Evolutionary conservation across 805 yeast genomes (phyloP), one percentile per base, ranked within the genome.

Genomic region (Wickerhamomyces queroliae): DNA sequence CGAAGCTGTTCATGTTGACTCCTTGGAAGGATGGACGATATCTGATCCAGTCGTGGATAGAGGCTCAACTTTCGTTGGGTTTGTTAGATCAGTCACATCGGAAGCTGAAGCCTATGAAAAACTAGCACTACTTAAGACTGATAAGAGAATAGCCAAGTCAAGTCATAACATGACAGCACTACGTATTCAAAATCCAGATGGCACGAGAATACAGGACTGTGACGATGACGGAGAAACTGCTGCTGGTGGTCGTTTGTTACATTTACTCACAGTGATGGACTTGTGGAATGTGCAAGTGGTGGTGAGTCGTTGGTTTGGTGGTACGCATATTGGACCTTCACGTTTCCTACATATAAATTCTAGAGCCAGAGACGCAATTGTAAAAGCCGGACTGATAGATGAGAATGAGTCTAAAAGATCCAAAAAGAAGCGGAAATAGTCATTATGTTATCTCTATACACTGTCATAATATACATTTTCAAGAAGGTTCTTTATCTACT

Each of bases 181-280:
- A 83, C 66, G 98, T 46, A 82, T 93, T 3, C 69, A 69, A 40
- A 66, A 69, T 16, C 32, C 37, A 4, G 52, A 63, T 21, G 86
- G 80, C 0, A 73, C 78, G 0, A 68, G 72, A 27, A 73, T 70
- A 35, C 93, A 86, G 51, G 97, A 93, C 51, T 89, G 86, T 50
- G 97, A 93, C 55, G 98, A 93, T 58, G 99, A 91, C 56, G 99
- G 99, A 3, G 99, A 93, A 56, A 73, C 95, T 0, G 98, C 98
- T 1, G 96, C 98, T 1, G 99, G 99, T 9, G 78, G 90, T 5
- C 66, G 96, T 42, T 64, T 90, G 70, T 61, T 89, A 37, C 96
- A 88, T 64, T 61, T 90, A 35, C 62, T 90, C 47, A 76, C 85
- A 27, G 44, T 55, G 47, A 83, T 83, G 85, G 88, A 87, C 50